Conservation (phyloP, 371 early-diverging fungal genomes). For the Rhizopus arrhizus region DNA sequence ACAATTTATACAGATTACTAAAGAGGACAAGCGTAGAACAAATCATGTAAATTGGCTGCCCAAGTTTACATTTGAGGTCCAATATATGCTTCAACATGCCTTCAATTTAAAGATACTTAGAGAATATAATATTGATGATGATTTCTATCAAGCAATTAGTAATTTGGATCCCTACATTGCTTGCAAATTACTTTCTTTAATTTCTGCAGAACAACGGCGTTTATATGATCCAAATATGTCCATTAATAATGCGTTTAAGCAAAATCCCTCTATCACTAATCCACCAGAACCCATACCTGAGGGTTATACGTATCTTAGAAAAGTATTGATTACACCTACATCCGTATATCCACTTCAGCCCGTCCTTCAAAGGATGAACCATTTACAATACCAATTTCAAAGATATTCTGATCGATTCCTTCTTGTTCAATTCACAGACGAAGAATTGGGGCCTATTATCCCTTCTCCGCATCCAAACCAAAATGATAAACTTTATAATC, state of each 20-base stretch:
- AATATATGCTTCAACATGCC: constrained; percentile 49
- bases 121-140: constrained; percentile 42
- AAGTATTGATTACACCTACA: constrained; percentile 62
- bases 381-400: constrained; percentile 57
- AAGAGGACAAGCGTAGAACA: neutral
- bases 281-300: constrained; percentile 9
- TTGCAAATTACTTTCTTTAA: constrained; percentile 26
- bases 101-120: constrained; percentile 38
- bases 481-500: constrained; percentile 40
- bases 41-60: constrained; percentile 2
- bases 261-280: neutral
- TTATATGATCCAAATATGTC: constrained; percentile 36
- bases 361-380: constrained; percentile 59
- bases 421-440: constrained; percentile 76
- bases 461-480: constrained; percentile 13
- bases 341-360: constrained; percentile 57
- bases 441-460: constrained; percentile 45
- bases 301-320: constrained; percentile 8
- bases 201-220: constrained; percentile 33
- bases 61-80: constrained; percentile 39
- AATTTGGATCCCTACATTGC: constrained; percentile 31
- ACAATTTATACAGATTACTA: neutral
- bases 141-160: constrained; percentile 31
- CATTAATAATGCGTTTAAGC: constrained; percentile 9
- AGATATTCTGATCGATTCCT: constrained; percentile 61